phyloP scores from a whole-genome alignment of 23 red algal species.

The Chondrus crispus region DNA sequence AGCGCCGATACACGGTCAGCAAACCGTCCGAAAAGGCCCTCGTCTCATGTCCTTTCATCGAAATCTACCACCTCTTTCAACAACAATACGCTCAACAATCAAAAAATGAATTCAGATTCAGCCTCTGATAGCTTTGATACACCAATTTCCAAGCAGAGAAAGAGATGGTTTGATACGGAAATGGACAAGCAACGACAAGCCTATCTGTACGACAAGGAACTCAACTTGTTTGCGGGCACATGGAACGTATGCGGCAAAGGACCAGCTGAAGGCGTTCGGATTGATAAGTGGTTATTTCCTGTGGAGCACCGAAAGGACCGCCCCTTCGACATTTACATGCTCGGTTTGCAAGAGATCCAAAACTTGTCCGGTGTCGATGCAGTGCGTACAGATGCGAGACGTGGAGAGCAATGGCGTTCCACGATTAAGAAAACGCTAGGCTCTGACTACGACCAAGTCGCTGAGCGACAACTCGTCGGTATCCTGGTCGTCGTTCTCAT shows the following conservation, averaged over 20 bases:
- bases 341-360: constrained; percentile 97
- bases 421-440: constrained; percentile 54
- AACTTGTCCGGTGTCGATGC: constrained; percentile 78
- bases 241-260: constrained; percentile 93
- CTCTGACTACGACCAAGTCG: constrained; percentile 49
- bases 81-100: no score
- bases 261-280: constrained; percentile 42
- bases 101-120: no score
- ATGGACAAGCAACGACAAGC: not conserved
- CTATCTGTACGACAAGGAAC: constrained; percentile 21
- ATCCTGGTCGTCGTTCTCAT: constrained; percentile 90
- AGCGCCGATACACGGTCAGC: no score
- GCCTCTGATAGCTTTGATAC: not conserved
- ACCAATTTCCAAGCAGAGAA: not conserved
- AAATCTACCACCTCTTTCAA: no score
- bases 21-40: no score
- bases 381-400: constrained; percentile 75
- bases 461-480: constrained; percentile 83
- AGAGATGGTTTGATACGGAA: not conserved
- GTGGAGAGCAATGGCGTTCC: constrained; percentile 70
- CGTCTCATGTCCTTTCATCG: no score
- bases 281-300: constrained; percentile 57
- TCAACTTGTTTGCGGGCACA: constrained; percentile 84
- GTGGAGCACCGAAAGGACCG: not conserved
- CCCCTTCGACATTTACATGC: constrained; percentile 69